Base-by-base conservation (phyloP, 148 eudicot species). In the Rhododendron williamsianum region DNA sequence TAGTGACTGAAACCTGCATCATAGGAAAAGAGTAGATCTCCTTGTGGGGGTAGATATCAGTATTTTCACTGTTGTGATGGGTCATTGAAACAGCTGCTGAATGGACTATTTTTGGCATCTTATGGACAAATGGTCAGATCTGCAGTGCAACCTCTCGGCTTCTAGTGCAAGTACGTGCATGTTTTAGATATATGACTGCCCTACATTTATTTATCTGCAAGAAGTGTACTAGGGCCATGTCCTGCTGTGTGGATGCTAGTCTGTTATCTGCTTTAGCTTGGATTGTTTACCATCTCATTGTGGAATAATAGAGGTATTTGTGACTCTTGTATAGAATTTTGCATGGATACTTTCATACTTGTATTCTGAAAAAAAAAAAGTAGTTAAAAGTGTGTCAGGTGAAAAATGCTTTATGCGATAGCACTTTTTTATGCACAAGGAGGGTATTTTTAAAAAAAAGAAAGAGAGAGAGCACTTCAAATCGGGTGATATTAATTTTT, bases 121-220 rank as follows among this genome's bases (percentile, higher is more conserved):
- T 97, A 88, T 97, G 99, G 99, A 97, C 98, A 83, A 97, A 97
- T 87, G 99, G 99, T 82, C 99, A 97, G 88, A 97, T 97, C 79
- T 97, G 99, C 89, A 95, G 99, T 90, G 98, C 99, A 72, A 97
- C 99, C 45, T 97, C 99, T 81, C 95, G 99, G 54, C 92, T 97
- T 85, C 63, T 97, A 79, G 94, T 97, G 80, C 99, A 97, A 83
- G 99, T 95, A 91, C 86, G 94, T 76, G 69, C 56, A 81, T 74
- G 48, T 81, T 41, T 51, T 76, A 41, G 67, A 25, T 69, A 21
- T 33, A 63, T 15, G 45, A 69, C 30, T 83, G 21, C 43, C 10
- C 76, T 21, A 19, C 21, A 18, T 19, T 83, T 78, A 83, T 38
- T 49, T 38, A 7, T 58, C 45, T 18, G 51, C 19, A 23, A 52